phyloP scores from a whole-genome alignment of 2,329 filamentous ascomycete species.

The Ustulina deusta region DNA sequence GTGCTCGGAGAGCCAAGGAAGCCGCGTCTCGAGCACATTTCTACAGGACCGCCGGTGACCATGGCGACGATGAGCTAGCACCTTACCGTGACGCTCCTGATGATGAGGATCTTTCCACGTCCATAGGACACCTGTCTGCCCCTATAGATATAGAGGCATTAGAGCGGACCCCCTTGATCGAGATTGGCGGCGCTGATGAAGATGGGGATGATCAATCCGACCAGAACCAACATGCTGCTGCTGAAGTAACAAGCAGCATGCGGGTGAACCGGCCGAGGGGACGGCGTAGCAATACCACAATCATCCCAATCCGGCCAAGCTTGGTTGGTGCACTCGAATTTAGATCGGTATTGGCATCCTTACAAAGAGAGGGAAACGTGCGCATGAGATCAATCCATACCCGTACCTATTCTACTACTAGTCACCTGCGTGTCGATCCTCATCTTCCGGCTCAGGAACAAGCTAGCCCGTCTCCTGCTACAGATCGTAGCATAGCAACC shows the following conservation, averaged over 20 bases:
- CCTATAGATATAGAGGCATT: slow-evolving; percentile 57
- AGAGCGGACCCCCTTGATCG: slow-evolving; percentile 61
- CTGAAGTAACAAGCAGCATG: slow-evolving; percentile 94
- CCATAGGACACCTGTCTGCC: slow-evolving; percentile 47
- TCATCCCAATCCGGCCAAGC: slow-evolving; percentile 91
- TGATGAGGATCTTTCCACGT: slow-evolving; percentile 58
- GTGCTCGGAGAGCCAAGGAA: slow-evolving; percentile 71
- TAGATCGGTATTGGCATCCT: slow-evolving; percentile 85
- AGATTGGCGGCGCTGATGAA: slow-evolving; percentile 56
- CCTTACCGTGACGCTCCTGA: slow-evolving; percentile 74
- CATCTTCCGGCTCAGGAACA: slow-evolving; percentile 27
- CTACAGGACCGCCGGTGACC: slow-evolving; percentile 65
- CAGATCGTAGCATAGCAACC: slow-evolving; percentile 35
- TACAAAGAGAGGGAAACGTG: slow-evolving; percentile 84
- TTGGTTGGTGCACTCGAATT: slow-evolving; percentile 95
- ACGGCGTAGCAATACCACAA: slow-evolving; percentile 75
- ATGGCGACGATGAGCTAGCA: slow-evolving; percentile 66
- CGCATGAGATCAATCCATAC: slow-evolving; percentile 76
- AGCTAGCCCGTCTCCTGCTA: slow-evolving; percentile 38
- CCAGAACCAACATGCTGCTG: slow-evolving; percentile 72
- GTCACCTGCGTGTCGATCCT: slow-evolving; percentile 52
- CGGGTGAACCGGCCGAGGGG: slow-evolving; percentile 78
- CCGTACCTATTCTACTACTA: slow-evolving; percentile 78
- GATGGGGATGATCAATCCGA: slow-evolving; percentile 66
- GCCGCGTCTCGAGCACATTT: slow-evolving; percentile 80